Evolutionary conservation across 306 rosid genomes (phyloP).

Genomic region (Medicago lupulina): DNA sequence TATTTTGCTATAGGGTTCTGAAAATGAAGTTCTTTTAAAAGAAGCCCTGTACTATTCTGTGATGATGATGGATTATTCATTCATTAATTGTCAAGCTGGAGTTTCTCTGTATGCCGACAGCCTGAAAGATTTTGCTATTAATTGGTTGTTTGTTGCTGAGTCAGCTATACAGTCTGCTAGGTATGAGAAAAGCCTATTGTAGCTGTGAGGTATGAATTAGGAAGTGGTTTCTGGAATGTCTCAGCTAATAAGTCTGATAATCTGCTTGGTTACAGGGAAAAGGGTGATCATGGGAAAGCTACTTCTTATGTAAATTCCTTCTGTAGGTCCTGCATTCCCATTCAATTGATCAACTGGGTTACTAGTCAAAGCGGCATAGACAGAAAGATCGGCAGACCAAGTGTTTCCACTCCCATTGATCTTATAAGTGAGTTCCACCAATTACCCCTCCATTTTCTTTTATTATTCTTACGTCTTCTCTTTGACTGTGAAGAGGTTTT

Average conservation of each 20-base stretch:
- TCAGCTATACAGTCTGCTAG: slow-evolving; percentile 66
- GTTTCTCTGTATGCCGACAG: slow-evolving; percentile 47
- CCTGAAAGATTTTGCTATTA: slow-evolving; percentile 64
- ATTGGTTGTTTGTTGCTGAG: slow-evolving; percentile 74
- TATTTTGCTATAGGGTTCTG: slow-evolving; percentile 59
- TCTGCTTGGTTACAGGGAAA: slow-evolving; percentile 62
- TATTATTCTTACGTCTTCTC: slow-evolving; percentile 34
- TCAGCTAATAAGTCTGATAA: slow-evolving; percentile 44
- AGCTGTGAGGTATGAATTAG: slow-evolving; percentile 26
- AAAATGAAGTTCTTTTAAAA: slow-evolving; percentile 57
- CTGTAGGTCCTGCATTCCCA: slow-evolving; percentile 65
- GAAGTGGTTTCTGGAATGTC: slow-evolving; percentile 30
- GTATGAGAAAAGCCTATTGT: slow-evolving; percentile 51
- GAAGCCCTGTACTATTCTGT: slow-evolving; percentile 62
- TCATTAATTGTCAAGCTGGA: slow-evolving; percentile 52
- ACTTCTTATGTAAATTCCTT: slow-evolving; percentile 63
- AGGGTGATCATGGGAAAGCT: slow-evolving; percentile 63
- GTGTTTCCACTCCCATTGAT: slow-evolving; percentile 66
- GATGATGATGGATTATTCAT: slow-evolving; percentile 59
- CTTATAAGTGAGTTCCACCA: slow-evolving; percentile 67
- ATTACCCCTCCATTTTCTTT: slow-evolving; percentile 5
- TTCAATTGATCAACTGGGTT: slow-evolving; percentile 73
- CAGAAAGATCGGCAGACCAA: slow-evolving; percentile 59
- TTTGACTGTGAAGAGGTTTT: background rate
- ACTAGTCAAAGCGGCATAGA: slow-evolving; percentile 51